phyloP scores from a whole-genome alignment of 331 rosid genomes.

The Quercus lobata region DNA sequence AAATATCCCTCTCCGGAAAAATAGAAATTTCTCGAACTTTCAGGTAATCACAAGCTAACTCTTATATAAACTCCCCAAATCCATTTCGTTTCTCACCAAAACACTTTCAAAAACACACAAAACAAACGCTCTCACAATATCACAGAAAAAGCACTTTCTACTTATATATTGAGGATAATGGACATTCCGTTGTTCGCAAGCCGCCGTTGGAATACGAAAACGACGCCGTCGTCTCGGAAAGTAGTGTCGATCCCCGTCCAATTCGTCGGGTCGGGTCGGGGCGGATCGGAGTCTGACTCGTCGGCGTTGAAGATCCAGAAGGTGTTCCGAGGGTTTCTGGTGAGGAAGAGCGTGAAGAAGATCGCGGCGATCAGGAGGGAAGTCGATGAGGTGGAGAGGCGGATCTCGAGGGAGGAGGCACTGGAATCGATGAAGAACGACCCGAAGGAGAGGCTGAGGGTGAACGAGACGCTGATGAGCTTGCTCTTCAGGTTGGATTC shows the following conservation, averaged over 20 bases:
- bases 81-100: neutral
- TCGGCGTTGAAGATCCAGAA: slow-evolving; percentile 59
- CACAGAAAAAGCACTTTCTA: too few relatives aligned
- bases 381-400: slow-evolving; percentile 39
- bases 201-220: slow-evolving; percentile 9
- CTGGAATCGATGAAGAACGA: slow-evolving; percentile 35
- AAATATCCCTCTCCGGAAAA: neutral
- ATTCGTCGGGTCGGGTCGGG: slow-evolving; percentile 34
- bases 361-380: slow-evolving; percentile 39
- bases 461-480: slow-evolving; percentile 60
- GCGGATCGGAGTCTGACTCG: slow-evolving; percentile 17
- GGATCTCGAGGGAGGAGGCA: slow-evolving; percentile 11
- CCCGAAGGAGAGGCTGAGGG: slow-evolving; percentile 47
- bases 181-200: slow-evolving; percentile 26
- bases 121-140: neutral
- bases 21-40: slow-evolving; percentile 46
- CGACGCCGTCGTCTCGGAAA: slow-evolving; percentile 28
- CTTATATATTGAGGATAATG: slow-evolving; percentile 8
- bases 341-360: slow-evolving; percentile 56
- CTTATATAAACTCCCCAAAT: slow-evolving; percentile 7
- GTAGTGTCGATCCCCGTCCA: slow-evolving; percentile 65
- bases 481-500: slow-evolving; percentile 63
- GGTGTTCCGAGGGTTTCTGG: slow-evolving; percentile 51
- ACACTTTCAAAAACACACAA: neutral
- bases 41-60: neutral